Evolutionary conservation across 73 alveolate genomes (phyloP).

Genomic region (Diophrys sp.): DNA sequence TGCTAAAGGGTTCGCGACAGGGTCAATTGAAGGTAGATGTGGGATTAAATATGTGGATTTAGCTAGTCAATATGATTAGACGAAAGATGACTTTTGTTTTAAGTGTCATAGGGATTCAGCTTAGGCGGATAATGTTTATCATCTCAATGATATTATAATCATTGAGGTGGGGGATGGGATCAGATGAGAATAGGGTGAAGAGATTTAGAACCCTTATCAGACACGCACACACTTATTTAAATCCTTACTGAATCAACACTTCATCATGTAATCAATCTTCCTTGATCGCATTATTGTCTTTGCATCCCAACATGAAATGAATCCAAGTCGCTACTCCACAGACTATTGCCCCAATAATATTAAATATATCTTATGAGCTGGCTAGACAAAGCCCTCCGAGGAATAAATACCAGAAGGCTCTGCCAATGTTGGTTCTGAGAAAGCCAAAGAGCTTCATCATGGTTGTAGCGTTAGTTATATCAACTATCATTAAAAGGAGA

Average conservation of each 20-base stretch:
- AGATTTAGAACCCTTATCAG: too few relatives aligned
- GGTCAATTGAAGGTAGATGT: conserved; percentile 89
- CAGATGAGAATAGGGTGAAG: too few relatives aligned
- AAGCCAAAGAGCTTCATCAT: neutral
- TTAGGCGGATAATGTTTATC: conserved; percentile 38
- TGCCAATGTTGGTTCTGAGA: neutral
- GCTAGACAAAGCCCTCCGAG: neutral
- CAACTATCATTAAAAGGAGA: neutral
- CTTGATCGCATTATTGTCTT: neutral
- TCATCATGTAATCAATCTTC: neutral
- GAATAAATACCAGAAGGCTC: neutral
- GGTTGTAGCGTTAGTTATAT: neutral
- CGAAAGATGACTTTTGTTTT: conserved; percentile 78
- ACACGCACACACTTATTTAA: too few relatives aligned
- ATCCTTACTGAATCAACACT: too few relatives aligned
- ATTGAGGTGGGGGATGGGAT: too few relatives aligned
- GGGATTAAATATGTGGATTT: conserved; percentile 82
- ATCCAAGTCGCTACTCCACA: neutral
- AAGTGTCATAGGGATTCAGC: conserved; percentile 71
- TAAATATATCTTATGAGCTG: neutral
- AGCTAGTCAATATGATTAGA: conserved; percentile 37
- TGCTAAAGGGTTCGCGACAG: conserved; percentile 89
- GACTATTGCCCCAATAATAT: neutral
- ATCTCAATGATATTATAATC: conserved; percentile 83
- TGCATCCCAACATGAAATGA: neutral